These are phyloP conservation scores for Babesia sp. DNA, from an alignment of 169 alveolate genomes.

Conservation along the genomic window DNA sequence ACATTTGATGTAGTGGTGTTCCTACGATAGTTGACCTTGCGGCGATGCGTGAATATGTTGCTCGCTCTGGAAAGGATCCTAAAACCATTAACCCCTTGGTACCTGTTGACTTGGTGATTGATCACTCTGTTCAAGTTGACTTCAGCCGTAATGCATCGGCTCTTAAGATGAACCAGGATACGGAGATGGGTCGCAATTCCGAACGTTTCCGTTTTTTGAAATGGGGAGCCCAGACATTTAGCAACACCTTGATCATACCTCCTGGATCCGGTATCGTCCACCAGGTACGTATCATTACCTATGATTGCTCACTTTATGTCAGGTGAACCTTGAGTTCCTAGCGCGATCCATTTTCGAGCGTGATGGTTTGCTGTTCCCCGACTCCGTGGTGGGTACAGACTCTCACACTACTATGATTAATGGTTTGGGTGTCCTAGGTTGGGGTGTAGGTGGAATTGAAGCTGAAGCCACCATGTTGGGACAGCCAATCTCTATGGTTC, in stretches of 20 bases:
- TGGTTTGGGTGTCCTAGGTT: slow-evolving; percentile 92
- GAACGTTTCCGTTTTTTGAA: slow-evolving; percentile 93
- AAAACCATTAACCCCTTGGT: slow-evolving; percentile 89
- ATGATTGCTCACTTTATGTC: slow-evolving; percentile 68
- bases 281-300: slow-evolving; percentile 79
- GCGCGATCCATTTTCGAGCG: slow-evolving; percentile 80
- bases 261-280: slow-evolving; percentile 97
- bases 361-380: slow-evolving; percentile 87
- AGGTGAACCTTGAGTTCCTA: slow-evolving; percentile 86
- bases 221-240: slow-evolving; percentile 95
- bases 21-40: slow-evolving; percentile 96
- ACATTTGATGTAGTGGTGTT: slow-evolving; percentile 85
- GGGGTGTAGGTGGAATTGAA: slow-evolving; percentile 99
- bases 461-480: slow-evolving; percentile 99
- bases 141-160: slow-evolving; percentile 87
- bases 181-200: slow-evolving; percentile 89
- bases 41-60: slow-evolving; percentile 96
- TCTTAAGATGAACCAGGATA: slow-evolving; percentile 86
- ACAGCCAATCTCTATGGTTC: slow-evolving; percentile 93
- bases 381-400: slow-evolving; percentile 94
- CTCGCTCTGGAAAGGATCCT: slow-evolving; percentile 88
- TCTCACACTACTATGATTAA: slow-evolving; percentile 97
- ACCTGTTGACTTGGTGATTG: slow-evolving; percentile 94
- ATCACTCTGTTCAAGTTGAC: slow-evolving; percentile 96
- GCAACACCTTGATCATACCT: slow-evolving; percentile 92